Evolutionary conservation across 305 asterid genomes (phyloP).

Genomic region (Coffea humblotiana): DNA sequence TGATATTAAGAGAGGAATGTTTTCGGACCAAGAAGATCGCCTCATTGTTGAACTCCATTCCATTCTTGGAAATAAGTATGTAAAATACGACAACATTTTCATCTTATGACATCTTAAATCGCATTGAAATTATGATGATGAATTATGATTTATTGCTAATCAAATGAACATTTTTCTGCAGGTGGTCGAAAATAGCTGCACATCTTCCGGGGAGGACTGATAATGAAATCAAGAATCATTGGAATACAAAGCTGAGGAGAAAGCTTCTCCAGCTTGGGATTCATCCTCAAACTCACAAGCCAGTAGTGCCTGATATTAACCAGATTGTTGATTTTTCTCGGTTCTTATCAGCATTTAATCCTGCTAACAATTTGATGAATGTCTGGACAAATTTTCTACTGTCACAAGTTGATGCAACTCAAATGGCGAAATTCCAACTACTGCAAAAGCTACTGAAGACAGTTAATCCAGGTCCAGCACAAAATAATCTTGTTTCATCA

Average conservation of each 20-base stretch:
- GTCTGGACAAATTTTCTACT: slow-evolving; percentile 8
- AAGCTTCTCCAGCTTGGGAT: slow-evolving; percentile 59
- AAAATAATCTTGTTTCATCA: not conserved
- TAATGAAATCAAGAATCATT: slow-evolving; percentile 78
- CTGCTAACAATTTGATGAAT: not conserved
- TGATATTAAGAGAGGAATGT: slow-evolving; percentile 47
- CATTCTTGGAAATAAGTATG: slow-evolving; percentile 12
- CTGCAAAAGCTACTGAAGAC: slow-evolving; percentile 3
- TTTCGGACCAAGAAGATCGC: slow-evolving; percentile 23
- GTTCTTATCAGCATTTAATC: slow-evolving; percentile 6
- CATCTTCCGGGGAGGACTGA: slow-evolving; percentile 86
- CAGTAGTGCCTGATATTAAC: slow-evolving; percentile 20
- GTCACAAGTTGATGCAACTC: slow-evolving; percentile 1
- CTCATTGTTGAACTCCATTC: slow-evolving; percentile 16
- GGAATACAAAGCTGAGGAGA: slow-evolving; percentile 81
- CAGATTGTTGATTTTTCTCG: slow-evolving; percentile 2
- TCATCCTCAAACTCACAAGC: slow-evolving; percentile 69
- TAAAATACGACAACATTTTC: not conserved
- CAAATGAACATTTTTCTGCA: slow-evolving; percentile 2
- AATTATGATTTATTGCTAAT: not conserved
- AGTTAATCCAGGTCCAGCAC: not conserved
- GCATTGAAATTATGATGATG: not conserved
- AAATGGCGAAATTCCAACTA: slow-evolving; percentile 1
- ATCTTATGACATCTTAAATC: not conserved
- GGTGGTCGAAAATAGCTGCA: slow-evolving; percentile 86